Percentiles rank a stretch among this genome's conserved stretches.
Conservation (phyloP, 306 rosid genomes). For the Cicer yamashitae region DNA sequence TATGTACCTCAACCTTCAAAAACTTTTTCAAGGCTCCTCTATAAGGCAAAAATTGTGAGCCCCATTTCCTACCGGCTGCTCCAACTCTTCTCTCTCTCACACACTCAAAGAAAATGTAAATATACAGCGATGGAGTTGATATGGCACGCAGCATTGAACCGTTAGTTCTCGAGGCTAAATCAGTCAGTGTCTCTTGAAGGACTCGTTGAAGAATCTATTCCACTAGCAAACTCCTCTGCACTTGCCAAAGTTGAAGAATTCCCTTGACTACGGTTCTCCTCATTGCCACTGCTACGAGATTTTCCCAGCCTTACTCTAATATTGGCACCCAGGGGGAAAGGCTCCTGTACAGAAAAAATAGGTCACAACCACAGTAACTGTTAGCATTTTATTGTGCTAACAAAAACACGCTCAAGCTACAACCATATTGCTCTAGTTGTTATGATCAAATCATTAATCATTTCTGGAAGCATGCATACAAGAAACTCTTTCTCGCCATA, state of each 20-base stretch:
- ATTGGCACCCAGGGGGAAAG: conserved; percentile 80
- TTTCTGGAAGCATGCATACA: neutral
- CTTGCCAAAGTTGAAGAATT: conserved; percentile 54
- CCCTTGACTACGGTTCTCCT: conserved; percentile 62
- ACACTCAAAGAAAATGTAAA: conserved; percentile 44
- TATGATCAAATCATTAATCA: conserved; percentile 1
- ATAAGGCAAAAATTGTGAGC: conserved; percentile 64
- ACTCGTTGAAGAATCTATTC: conserved; percentile 52
- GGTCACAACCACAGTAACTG: conserved; percentile 8
- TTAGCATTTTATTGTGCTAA: conserved; percentile 11
- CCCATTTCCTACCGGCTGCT: conserved; percentile 50
- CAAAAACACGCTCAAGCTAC: conserved; percentile 34
- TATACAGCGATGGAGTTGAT: conserved; percentile 55
- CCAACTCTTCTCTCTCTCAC: conserved; percentile 44
- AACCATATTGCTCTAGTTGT: conserved; percentile 29
- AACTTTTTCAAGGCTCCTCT: conserved; percentile 60
- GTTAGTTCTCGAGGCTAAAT: conserved; percentile 60
- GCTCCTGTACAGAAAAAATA: conserved; percentile 62
- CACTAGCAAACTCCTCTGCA: conserved; percentile 67
- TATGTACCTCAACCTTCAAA: conserved; percentile 54
- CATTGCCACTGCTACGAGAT: conserved; percentile 52
- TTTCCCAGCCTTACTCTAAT: conserved; percentile 73
- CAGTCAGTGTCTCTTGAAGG: conserved; percentile 51
- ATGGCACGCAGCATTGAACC: conserved; percentile 47
- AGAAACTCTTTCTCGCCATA: conserved; percentile 8